Percentiles rank a stretch among this genome's conserved stretches.
These are phyloP conservation scores for Apostasia shenzhenica DNA, from an alignment of 106 monocot genomes.

Conservation along the genomic window DNA sequence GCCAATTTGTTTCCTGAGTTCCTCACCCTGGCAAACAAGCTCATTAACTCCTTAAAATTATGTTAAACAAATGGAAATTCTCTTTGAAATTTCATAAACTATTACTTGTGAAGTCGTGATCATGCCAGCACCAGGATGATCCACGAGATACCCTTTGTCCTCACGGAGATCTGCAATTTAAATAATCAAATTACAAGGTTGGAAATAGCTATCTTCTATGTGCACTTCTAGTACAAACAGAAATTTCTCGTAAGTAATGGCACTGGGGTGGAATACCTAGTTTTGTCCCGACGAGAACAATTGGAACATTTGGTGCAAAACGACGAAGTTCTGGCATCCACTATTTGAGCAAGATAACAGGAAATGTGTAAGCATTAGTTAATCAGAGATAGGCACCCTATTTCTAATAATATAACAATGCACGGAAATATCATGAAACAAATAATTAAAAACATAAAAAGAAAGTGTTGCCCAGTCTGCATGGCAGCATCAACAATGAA, in stretches of 20 bases:
- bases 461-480: too few relatives aligned
- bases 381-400: not conserved
- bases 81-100: not conserved
- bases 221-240: too few relatives aligned
- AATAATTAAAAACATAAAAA: too few relatives aligned
- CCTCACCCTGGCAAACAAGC: slow-evolving; percentile 57
- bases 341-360: slow-evolving; percentile 25
- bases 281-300: slow-evolving; percentile 88
- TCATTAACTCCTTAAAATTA: not conserved
- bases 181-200: not conserved
- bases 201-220: too few relatives aligned
- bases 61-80: not conserved
- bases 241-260: too few relatives aligned
- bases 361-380: not conserved
- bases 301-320: slow-evolving; percentile 80
- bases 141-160: slow-evolving; percentile 67
- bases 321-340: slow-evolving; percentile 97
- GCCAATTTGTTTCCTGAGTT: slow-evolving; percentile 84
- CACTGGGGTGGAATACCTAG: slow-evolving; percentile 26
- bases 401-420: not conserved
- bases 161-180: slow-evolving; percentile 76
- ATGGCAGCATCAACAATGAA: not conserved
- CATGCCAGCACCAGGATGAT: slow-evolving; percentile 60
- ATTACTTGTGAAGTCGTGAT: slow-evolving; percentile 69
- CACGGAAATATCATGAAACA: not conserved